Evolutionary conservation across 495 filamentous ascomycete species (phyloP), one percentile per base, ranked within the genome.

Genomic region (Cenococcum geophilum): DNA sequence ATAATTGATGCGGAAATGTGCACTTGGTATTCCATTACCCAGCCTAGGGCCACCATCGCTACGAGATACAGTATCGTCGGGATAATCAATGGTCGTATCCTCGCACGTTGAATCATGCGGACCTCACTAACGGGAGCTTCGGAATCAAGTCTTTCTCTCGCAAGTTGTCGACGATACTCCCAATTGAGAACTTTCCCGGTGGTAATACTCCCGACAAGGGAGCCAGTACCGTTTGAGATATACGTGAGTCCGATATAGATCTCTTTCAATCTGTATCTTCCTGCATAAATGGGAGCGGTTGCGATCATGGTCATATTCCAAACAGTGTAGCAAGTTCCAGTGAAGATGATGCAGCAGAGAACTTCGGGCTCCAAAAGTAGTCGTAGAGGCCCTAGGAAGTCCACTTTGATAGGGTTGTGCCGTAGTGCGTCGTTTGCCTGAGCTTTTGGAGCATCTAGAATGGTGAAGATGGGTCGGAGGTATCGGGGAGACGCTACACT

Each of bases 261-360:
- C 59, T 79, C 77, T 18, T 55, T 65, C 0, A 79, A 66, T 5
- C 70, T 70, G 60, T 83, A 83, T 4, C 64, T 51, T 1, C 59
- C 67, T 34, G 71, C 68, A 67, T 78, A 82, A 9, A 83, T 71
- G 14, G 78, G 73, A 0, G 80, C 78, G 74, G 81, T 78, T 36
- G 76, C 75, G 0, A 80, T 78, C 57, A 81, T 80, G 59, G 72
- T 78, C 78, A 82, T 82, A 55, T 82, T 78, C 80, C 80, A 82
- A 27, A 78, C 74, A 12, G 80, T 74, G 61, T 82, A 82, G 66
- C 79, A 78, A 0, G 80, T 62, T 0, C 76, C 74, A 20, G 79
- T 66, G 57, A 79, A 83, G n/a, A 79, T 10, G 35, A 81, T 76
- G 18, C 79, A 75, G 18, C 11, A 14, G 5, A 22, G 9, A 8